These are phyloP conservation scores for Penium margaritaceum DNA, from an alignment of 139 green algal genomes.

Conservation along the genomic window DNA sequence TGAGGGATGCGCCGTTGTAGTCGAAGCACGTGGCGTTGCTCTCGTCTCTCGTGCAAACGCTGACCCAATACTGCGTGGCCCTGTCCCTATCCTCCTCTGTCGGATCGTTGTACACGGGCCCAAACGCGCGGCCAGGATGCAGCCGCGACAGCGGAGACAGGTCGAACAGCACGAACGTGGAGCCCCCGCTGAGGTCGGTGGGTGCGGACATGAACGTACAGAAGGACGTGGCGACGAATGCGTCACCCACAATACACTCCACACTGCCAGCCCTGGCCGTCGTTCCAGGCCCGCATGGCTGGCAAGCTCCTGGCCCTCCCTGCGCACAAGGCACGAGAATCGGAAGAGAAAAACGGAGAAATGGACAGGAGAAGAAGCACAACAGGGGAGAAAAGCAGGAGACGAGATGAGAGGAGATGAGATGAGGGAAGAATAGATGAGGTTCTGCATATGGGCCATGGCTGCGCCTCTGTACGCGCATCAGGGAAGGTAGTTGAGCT, in stretches of 20 bases:
- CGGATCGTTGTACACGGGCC: constrained; percentile 7
- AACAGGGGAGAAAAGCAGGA: background rate
- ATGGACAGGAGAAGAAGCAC: too few relatives aligned
- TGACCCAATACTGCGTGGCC: constrained; percentile 1
- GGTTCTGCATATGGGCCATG: background rate
- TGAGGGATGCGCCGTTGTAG: background rate
- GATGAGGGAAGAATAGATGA: background rate
- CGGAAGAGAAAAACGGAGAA: background rate
- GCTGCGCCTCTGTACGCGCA: too few relatives aligned
- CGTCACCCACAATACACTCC: constrained; percentile 21
- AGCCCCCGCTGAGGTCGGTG: background rate
- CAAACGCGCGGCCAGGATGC: constrained; percentile 16
- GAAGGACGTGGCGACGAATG: constrained; percentile 17
- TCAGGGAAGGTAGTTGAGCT: too few relatives aligned
- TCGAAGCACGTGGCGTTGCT: constrained; percentile 20
- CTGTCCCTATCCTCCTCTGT: background rate
- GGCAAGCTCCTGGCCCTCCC: background rate
- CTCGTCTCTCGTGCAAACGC: background rate
- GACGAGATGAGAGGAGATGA: background rate
- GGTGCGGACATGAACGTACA: constrained; percentile 9
- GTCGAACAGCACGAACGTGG: constrained; percentile 18
- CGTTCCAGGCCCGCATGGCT: constrained; percentile 14
- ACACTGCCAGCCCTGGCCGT: background rate
- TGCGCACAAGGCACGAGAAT: background rate
- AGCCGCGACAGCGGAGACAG: constrained; percentile 17